Evolutionary conservation across 2,329 filamentous ascomycete species (phyloP).

Genomic region (Penicillium sp.): DNA sequence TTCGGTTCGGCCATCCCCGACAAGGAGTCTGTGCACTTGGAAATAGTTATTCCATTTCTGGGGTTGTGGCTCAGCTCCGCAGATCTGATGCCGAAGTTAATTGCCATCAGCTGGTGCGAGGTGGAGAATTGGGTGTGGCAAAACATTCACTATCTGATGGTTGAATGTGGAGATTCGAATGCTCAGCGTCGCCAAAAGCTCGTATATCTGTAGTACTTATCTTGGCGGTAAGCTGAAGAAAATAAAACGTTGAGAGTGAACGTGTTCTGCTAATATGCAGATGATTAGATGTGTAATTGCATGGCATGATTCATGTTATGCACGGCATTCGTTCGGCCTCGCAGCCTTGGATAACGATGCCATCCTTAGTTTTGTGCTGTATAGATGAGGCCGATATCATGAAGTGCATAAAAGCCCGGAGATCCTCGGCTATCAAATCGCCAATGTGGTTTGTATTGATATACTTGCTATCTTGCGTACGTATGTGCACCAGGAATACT

Average conservation of each 20-base stretch:
- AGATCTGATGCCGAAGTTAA: neutral
- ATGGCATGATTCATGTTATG: neutral
- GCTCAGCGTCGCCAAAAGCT: neutral
- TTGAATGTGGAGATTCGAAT: neutral
- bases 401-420: neutral
- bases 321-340: neutral
- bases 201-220: neutral
- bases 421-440: neutral
- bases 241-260: neutral
- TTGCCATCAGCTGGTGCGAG: neutral
- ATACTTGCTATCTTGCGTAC: neutral
- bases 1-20: neutral
- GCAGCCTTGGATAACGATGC: neutral
- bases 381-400: neutral
- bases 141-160: neutral
- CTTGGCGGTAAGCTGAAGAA: too few species aligned
- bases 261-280: neutral
- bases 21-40: neutral
- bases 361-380: neutral
- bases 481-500: neutral
- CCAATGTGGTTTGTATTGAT: neutral
- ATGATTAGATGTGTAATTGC: neutral
- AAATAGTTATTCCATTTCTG: neutral
- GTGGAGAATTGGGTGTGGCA: neutral
- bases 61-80: neutral